Conservation (phyloP, 306 rosid genomes). For the Quercus engelmannii region DNA sequence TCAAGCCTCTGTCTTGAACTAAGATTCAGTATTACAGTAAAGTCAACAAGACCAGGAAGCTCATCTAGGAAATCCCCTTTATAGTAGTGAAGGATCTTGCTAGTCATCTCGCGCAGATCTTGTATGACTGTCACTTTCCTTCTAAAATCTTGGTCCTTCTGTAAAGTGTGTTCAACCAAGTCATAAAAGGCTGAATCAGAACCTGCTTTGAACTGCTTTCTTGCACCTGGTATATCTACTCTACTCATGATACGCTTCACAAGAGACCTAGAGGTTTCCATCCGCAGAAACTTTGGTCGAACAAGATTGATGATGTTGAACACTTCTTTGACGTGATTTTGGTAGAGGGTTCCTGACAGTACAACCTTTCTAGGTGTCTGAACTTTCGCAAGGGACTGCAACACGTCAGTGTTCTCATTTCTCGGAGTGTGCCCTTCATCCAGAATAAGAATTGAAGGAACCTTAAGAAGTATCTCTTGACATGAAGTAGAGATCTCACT, state of each 20-base stretch:
- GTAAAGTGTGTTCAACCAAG: constrained; percentile 72
- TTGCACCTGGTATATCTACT: constrained; percentile 49
- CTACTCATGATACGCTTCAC: constrained; percentile 69
- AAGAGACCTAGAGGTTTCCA: constrained; percentile 60
- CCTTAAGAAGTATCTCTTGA: constrained; percentile 63
- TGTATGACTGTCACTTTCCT: constrained; percentile 75
- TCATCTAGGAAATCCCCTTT: constrained; percentile 96
- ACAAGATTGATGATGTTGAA: constrained; percentile 81
- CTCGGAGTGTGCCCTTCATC: constrained; percentile 99
- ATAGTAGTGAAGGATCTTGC: constrained; percentile 80
- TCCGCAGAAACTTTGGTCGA: constrained; percentile 66
- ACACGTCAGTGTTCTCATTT: constrained; percentile 80
- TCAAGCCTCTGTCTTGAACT: constrained; percentile 58
- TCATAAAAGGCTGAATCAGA: constrained; percentile 52
- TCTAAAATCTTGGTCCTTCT: constrained; percentile 73
- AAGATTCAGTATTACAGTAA: constrained; percentile 66
- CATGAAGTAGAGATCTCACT: constrained; percentile 38
- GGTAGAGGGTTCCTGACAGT: constrained; percentile 86
- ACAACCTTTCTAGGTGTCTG: constrained; percentile 81
- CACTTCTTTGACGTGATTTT: constrained; percentile 89
- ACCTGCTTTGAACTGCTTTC: constrained; percentile 42
- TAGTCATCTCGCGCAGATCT: constrained; percentile 92
- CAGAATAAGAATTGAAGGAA: constrained; percentile 74
- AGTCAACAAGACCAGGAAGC: constrained; percentile 90
- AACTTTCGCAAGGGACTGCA: constrained; percentile 73